These are phyloP conservation scores for Sporodiniella umbellata DNA, from an alignment of 371 early-diverging fungal genomes.

Conservation along the genomic window DNA sequence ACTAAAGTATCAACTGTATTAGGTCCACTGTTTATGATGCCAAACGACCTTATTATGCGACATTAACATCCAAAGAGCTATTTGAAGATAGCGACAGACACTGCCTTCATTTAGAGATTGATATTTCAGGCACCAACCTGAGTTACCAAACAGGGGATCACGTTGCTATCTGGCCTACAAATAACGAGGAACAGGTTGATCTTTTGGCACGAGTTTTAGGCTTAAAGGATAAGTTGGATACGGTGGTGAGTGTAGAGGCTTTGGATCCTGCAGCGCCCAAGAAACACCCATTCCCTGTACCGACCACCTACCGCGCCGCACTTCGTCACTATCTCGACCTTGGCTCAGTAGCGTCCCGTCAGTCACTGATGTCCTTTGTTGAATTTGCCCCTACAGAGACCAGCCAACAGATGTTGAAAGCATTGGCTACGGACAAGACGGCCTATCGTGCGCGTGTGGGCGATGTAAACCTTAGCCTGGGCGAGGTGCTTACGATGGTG, in stretches of 20 bases:
- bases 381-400: slow-evolving; percentile 57
- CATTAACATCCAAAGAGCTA: slow-evolving; percentile 61
- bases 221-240: slow-evolving; percentile 65
- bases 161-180: slow-evolving; percentile 90
- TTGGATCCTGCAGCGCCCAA: slow-evolving; percentile 69
- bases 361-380: slow-evolving; percentile 54
- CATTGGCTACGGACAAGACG: slow-evolving; percentile 73
- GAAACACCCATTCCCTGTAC: slow-evolving; percentile 81
- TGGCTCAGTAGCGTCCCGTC: slow-evolving; percentile 64
- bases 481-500: slow-evolving; percentile 49
- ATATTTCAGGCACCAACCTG: slow-evolving; percentile 74
- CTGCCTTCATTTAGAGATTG: slow-evolving; percentile 92
- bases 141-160: slow-evolving; percentile 93
- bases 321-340: slow-evolving; percentile 93
- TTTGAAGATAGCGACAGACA: slow-evolving; percentile 72
- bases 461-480: slow-evolving; percentile 64
- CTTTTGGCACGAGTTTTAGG: slow-evolving; percentile 62
- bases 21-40: slow-evolving; percentile 59
- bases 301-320: slow-evolving; percentile 81
- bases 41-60: slow-evolving; percentile 79
- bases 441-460: slow-evolving; percentile 58
- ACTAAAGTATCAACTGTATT: background rate
- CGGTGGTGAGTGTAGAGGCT: slow-evolving; percentile 56
- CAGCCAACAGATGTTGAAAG: slow-evolving; percentile 46
- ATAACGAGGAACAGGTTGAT: slow-evolving; percentile 73